phyloP scores from a whole-genome alignment of 2,329 filamentous ascomycete genomes.

The Hypoxylon sp. region DNA sequence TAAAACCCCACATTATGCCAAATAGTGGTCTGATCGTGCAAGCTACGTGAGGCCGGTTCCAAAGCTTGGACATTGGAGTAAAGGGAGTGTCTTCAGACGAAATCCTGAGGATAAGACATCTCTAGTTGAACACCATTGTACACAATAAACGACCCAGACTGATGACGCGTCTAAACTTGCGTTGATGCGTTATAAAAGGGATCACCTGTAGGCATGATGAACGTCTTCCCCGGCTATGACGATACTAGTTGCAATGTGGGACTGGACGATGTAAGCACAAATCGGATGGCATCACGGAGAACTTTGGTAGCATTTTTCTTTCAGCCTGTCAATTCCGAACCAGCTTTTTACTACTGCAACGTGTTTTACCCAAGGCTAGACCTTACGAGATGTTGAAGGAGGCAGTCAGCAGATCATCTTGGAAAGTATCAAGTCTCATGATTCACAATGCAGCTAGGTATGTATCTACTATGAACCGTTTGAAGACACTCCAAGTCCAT shows the following conservation, averaged over 20 bases:
- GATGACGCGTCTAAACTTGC: neutral
- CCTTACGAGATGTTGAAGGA: neutral
- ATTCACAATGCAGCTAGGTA: conserved; percentile 3
- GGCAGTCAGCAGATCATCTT: conserved; percentile 5
- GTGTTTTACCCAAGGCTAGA: conserved; percentile 4
- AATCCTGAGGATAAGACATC: conserved; percentile 2
- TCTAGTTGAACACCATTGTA: conserved; percentile 7
- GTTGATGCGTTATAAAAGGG: conserved; percentile 8
- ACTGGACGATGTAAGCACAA: too few relatives aligned
- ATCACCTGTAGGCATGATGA: too few relatives aligned
- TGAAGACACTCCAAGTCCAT: conserved; percentile 2
- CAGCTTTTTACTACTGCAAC: neutral
- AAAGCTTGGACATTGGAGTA: conserved; percentile 3
- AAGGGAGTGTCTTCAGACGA: conserved; percentile 1
- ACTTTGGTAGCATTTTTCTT: too few relatives aligned
- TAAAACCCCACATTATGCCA: conserved; percentile 3
- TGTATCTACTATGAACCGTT: conserved; percentile 6
- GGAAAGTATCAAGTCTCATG: conserved; percentile 6
- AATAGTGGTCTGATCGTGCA: conserved; percentile 2
- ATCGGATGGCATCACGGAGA: too few relatives aligned
- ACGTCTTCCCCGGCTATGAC: too few relatives aligned
- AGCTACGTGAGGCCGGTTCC: conserved; percentile 44
- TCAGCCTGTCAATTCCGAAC: neutral
- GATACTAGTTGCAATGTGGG: too few relatives aligned
- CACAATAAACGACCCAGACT: too few relatives aligned